These are phyloP conservation scores for Scolecobasidium constrictum DNA, from an alignment of 2,329 filamentous ascomycete species.

Conservation along the genomic window DNA sequence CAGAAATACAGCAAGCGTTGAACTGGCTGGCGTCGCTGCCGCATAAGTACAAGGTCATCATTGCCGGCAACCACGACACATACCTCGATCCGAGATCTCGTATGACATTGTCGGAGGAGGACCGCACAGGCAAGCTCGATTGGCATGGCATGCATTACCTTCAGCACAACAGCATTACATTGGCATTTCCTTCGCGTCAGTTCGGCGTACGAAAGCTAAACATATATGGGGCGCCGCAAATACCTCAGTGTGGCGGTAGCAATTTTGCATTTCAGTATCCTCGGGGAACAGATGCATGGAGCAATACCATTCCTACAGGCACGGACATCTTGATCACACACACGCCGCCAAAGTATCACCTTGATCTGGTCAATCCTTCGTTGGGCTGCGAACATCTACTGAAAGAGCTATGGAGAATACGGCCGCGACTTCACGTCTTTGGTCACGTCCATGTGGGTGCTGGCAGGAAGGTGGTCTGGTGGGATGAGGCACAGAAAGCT, in stretches of 20 bases:
- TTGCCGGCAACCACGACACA: slow-evolving; percentile 83
- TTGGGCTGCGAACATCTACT: slow-evolving; percentile 64
- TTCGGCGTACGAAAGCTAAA: slow-evolving; percentile 41
- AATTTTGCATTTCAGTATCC: slow-evolving; percentile 72
- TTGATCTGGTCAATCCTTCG: slow-evolving; percentile 47
- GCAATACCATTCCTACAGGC: slow-evolving; percentile 55
- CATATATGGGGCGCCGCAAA: slow-evolving; percentile 72
- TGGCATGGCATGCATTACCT: slow-evolving; percentile 66
- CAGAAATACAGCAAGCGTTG: slow-evolving; percentile 69
- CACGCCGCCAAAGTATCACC: slow-evolving; percentile 63
- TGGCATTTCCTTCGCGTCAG: slow-evolving; percentile 42
- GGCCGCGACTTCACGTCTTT: slow-evolving; percentile 68
- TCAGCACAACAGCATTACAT: slow-evolving; percentile 53
- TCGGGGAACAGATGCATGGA: slow-evolving; percentile 57
- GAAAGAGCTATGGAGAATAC: slow-evolving; percentile 61
- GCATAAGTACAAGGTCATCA: slow-evolving; percentile 68
- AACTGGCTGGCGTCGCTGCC: slow-evolving; percentile 70
- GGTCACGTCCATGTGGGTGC: slow-evolving; percentile 74
- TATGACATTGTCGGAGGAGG: slow-evolving; percentile 34
- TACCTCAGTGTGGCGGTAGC: slow-evolving; percentile 62
- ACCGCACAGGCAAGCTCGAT: slow-evolving; percentile 47
- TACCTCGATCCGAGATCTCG: slow-evolving; percentile 65
- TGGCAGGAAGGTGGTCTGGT: slow-evolving; percentile 59
- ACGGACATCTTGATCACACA: slow-evolving; percentile 77
- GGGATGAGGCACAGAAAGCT: slow-evolving; percentile 59